Conservation (phyloP, 1,284 basidiomycete genomes). For the Cerrena zonata region DNA sequence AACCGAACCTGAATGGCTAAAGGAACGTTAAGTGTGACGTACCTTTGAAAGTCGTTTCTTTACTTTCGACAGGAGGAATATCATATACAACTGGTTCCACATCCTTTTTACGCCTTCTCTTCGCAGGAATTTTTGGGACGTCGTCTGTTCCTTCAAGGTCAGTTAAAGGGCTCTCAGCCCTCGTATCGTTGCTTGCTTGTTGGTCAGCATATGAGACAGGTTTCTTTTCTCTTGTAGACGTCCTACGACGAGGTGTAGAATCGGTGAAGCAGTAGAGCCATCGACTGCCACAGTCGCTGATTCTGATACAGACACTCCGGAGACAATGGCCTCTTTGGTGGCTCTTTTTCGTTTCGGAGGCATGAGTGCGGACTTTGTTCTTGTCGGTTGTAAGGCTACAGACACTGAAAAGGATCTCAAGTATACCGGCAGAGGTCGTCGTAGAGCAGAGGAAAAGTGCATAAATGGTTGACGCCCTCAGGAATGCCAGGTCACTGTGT, state of each 20-base stretch:
- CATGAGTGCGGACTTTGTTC: background rate
- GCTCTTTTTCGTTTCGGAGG: constrained; percentile 1
- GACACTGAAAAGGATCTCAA: no score
- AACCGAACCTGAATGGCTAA: constrained; percentile 17
- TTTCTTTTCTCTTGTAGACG: background rate
- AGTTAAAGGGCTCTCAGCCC: constrained; percentile 25
- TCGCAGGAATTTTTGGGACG: constrained; percentile 24
- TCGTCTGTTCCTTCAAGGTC: constrained; percentile 17
- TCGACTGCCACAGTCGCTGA: background rate
- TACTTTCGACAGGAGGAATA: constrained; percentile 63
- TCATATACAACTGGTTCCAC: constrained; percentile 59
- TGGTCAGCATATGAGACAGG: background rate
- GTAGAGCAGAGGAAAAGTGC: background rate
- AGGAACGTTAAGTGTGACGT: constrained; percentile 15
- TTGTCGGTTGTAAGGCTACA: no score
- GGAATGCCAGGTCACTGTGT: no score
- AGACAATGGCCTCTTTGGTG: no score
- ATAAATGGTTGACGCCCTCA: background rate
- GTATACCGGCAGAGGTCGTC: background rate
- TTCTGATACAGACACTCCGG: background rate
- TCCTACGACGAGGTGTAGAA: no score
- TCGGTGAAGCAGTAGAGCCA: background rate
- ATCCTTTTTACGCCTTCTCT: constrained; percentile 39
- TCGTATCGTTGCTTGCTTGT: background rate
- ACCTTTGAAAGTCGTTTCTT: constrained; percentile 65